Conservation (phyloP, 805 yeast genomes). For the Candida fluviatilis region DNA sequence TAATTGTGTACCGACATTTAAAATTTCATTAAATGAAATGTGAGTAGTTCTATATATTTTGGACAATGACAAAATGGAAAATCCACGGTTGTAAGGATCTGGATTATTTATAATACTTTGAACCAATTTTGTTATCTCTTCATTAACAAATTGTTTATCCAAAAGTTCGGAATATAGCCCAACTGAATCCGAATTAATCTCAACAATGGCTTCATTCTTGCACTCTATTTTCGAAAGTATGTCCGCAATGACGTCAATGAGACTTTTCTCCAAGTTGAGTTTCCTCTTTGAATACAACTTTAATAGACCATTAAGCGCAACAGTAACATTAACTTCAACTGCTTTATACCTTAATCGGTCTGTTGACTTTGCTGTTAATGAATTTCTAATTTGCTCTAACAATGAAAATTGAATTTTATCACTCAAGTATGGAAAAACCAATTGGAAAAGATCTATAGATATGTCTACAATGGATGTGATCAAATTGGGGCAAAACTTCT, state of each 20-base stretch:
- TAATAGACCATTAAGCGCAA: conserved; percentile 57
- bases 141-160: conserved; percentile 13
- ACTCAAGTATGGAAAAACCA: conserved; percentile 66
- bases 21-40: conserved; percentile 37
- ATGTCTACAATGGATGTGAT: conserved; percentile 56
- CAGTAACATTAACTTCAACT: conserved; percentile 54
- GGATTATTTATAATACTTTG: conserved; percentile 62
- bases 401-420: conserved; percentile 81
- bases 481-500: conserved; percentile 23
- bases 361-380: conserved; percentile 33
- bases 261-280: conserved; percentile 20
- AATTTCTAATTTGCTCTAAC: conserved; percentile 70
- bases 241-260: conserved; percentile 47
- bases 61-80: conserved; percentile 24
- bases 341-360: conserved; percentile 42
- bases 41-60: conserved; percentile 24
- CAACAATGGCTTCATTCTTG: conserved; percentile 37
- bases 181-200: conserved; percentile 51
- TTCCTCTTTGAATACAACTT: conserved; percentile 16
- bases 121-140: conserved; percentile 32
- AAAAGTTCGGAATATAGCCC: conserved; percentile 43
- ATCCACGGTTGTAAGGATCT: conserved; percentile 59
- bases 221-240: conserved; percentile 42
- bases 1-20: conserved; percentile 56
- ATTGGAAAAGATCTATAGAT: conserved; percentile 72